Conservation (phyloP, 768 basidiomycete genomes). For the Rhizopogon vulgaris region DNA sequence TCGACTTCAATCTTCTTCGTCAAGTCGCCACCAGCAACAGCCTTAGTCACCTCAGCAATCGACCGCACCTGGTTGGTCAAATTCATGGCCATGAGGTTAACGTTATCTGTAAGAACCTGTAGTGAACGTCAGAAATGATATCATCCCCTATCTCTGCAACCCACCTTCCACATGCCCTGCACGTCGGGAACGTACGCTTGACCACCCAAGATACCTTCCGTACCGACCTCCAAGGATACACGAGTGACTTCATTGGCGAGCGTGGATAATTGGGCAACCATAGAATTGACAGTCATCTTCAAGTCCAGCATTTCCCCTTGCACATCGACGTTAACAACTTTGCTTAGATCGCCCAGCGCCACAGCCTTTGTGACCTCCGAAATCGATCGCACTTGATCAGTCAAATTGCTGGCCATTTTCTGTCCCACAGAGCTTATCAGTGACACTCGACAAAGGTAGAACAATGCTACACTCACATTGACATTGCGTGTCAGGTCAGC, state of each 20-base stretch:
- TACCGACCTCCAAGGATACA: slow-evolving; percentile 89
- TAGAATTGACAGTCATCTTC: slow-evolving; percentile 75
- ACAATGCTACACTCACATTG: slow-evolving; percentile 46
- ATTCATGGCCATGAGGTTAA: slow-evolving; percentile 88
- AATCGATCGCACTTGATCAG: slow-evolving; percentile 85
- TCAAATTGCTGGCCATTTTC: slow-evolving; percentile 87
- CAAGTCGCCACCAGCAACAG: slow-evolving; percentile 89
- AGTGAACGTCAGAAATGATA: background rate
- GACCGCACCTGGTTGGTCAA: slow-evolving; percentile 88
- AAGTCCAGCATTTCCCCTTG: slow-evolving; percentile 91
- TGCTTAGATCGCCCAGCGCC: slow-evolving; percentile 76
- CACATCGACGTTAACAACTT: slow-evolving; percentile 86
- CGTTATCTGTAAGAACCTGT: slow-evolving; percentile 66
- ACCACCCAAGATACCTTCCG: slow-evolving; percentile 89
- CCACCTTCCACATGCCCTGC: slow-evolving; percentile 90
- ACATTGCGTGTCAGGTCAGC: slow-evolving; percentile 84
- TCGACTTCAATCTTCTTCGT: slow-evolving; percentile 91
- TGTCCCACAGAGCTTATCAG: slow-evolving; percentile 19
- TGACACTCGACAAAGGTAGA: background rate
- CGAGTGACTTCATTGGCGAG: slow-evolving; percentile 83
- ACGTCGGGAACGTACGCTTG: slow-evolving; percentile 91
- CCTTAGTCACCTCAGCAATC: slow-evolving; percentile 88
- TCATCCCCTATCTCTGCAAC: slow-evolving; percentile 17
- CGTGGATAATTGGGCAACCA: slow-evolving; percentile 68
- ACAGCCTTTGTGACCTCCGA: slow-evolving; percentile 79